Base-by-base conservation (phyloP, 2,329 filamentous ascomycete genomes). In the Colletotrichum zoysiae region DNA sequence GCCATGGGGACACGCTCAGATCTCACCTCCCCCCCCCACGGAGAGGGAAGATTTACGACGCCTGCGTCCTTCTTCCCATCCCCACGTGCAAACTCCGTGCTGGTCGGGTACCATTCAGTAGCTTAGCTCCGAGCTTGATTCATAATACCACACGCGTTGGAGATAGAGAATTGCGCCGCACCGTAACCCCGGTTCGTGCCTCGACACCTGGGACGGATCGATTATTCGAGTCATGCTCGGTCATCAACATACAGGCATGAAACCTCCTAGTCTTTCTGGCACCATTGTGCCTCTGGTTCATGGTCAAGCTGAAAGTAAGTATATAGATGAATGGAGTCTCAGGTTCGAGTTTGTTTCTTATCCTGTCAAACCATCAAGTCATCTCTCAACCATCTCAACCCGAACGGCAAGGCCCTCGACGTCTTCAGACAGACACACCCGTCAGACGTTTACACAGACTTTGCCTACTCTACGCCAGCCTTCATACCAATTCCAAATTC, bases 1-100 rank as follows among this genome's bases (percentile, higher is more conserved):
- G 53, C 40, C 69, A 44, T 48, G 38, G 53, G 42, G 44, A 59
- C 40, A 68, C 58, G 65, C 51, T 48, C 40, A 71, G 65, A 69
- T 64, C 58, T 71, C 33, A 63, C 59, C 33, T 30, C 30, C 30
- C 26, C 23, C 14, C n/a, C 35, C 44, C 11, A 35, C 30, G 42
- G 12, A 20, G 40, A 16, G 16, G 6, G 16, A 5, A 53, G 51
- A 56, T 56, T 56, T 50, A 71, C 42, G 58, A 26, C n/a, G 18
- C 40, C 30, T 56, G 44, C 55, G 20, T 50, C 11, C 11, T 11
- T 9, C 61, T 18, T 55, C n/a, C 26, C 16, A 6, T 20, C 48
- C 51, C 38, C 35, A 53, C 35, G 35, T 46, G 14, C 58, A 9
- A n/a, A n/a, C 3, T 20, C 42, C 59, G 46, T 71, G 23, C 20